phyloP scores from a whole-genome alignment of 2,329 filamentous ascomycete genomes.

The Cadophora sp. region DNA sequence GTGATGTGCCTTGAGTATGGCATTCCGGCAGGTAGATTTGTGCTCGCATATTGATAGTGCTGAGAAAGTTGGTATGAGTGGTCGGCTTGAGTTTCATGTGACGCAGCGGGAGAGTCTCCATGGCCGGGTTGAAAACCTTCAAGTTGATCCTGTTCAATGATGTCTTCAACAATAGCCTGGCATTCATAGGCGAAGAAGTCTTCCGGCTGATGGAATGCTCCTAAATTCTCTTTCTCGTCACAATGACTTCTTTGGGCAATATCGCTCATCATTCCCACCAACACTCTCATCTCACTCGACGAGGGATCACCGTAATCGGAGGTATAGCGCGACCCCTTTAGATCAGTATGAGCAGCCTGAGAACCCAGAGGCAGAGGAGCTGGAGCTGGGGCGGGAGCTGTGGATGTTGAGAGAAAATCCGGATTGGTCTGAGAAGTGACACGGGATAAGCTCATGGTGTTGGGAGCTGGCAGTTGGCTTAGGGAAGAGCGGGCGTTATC shows the following conservation, averaged over 20 bases:
- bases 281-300: slow-evolving; percentile 23
- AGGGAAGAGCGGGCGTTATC: background rate
- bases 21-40: background rate
- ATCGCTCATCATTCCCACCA: background rate
- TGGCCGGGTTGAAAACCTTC: background rate
- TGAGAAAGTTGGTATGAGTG: background rate
- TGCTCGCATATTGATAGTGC: background rate
- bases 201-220: background rate
- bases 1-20: background rate
- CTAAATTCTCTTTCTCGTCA: background rate
- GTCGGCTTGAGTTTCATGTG: background rate
- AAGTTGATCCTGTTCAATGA: background rate
- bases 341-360: background rate
- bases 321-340: background rate
- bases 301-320: slow-evolving; percentile 17
- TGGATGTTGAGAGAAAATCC: background rate
- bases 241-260: background rate
- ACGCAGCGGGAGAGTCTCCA: background rate
- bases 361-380: background rate
- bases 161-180: no score
- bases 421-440: background rate
- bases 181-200: background rate
- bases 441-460: background rate
- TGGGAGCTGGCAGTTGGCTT: background rate
- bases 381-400: background rate